Conservation (phyloP, 2,329 filamentous ascomycete genomes). For the Rhynchosporium graminicola region DNA sequence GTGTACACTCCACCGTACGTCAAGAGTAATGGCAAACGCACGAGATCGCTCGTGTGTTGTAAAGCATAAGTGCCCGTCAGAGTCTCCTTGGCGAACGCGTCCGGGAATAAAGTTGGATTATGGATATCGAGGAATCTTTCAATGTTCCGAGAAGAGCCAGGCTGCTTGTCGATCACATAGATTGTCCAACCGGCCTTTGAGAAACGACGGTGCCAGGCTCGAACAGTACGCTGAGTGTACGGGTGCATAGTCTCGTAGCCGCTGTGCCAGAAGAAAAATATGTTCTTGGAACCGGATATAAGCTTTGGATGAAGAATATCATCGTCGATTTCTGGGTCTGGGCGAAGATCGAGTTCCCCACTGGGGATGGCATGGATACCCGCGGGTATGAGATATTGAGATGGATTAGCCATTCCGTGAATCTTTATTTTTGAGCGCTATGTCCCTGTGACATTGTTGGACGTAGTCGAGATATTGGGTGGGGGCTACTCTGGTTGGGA, state of each 20-base stretch:
- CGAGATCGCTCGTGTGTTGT: constrained; percentile 59
- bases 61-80: constrained; percentile 51
- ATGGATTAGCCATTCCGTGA: constrained; percentile 27
- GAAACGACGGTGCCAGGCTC: constrained; percentile 56
- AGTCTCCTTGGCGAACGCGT: constrained; percentile 51
- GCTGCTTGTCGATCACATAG: constrained; percentile 50
- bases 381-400: constrained; percentile 41
- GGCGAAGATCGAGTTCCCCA: constrained; percentile 47
- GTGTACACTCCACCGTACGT: constrained; percentile 59
- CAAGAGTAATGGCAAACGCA: constrained; percentile 57
- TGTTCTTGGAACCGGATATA: constrained; percentile 48
- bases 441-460: no score
- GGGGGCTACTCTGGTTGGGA: neutral
- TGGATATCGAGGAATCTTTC: constrained; percentile 50
- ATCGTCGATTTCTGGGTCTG: constrained; percentile 49
- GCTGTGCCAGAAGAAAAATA: constrained; percentile 61
- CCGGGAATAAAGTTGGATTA: constrained; percentile 48
- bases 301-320: constrained; percentile 45
- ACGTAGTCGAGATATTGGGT: no score
- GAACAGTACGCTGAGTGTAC: constrained; percentile 54
- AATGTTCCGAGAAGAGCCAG: constrained; percentile 50
- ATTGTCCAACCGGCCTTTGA: constrained; percentile 53
- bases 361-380: constrained; percentile 47
- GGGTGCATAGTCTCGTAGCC: constrained; percentile 52
- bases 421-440: neutral